Base-by-base conservation (phyloP, 768 basidiomycete genomes). In the Leccinum variicolor region DNA sequence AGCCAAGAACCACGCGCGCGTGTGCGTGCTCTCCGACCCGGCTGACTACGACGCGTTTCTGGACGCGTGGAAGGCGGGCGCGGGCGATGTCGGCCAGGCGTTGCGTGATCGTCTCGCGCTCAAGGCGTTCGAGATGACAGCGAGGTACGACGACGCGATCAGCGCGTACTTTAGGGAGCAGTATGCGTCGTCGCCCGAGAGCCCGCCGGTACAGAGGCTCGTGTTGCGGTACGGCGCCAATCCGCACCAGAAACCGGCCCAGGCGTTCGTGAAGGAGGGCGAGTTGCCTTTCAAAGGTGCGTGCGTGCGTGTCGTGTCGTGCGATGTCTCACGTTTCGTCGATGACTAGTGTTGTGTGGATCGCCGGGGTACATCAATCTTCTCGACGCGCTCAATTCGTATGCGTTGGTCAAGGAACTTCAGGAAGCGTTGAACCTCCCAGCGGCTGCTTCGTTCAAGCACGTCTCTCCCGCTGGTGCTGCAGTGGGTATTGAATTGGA, bases 341-440 rank as follows among this genome's bases (percentile, higher is more conserved):
- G 34, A 34, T 8, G 4, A 26, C 29, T 68, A 96, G 96, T 89
- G 46, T 80, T 98, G 14, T 87, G 85, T 66, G 96, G 97, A 10
- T 93, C 95, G 8, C 97, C 97, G 10, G 97, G 97, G 23, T 98
- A 98, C 74, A 98, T 99, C 78, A 99, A 99, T 78, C 84, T 98
- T 7, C 81, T 99, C 53, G 97, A 98, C 68, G 97, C 95, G 1
- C 84, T 99, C 65, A 98, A 98, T 76, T 96, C 96, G 4, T 99
- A 90, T 68, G 95, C 92, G 1, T 84, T 99, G 41, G 97, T 99
- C 56, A 91, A 88, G 67, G 97, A 99, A 71, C 84, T 99, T 3
- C 86, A 92, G 48, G 90, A 85, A 57, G 92, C 92, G 1, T 83
- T 98, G 56, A 75, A 79, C 34, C 84, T 98, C 48, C 95, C 97